phyloP scores from a whole-genome alignment of 2,329 filamentous ascomycete species.

The Albifimbria verrucaria region DNA sequence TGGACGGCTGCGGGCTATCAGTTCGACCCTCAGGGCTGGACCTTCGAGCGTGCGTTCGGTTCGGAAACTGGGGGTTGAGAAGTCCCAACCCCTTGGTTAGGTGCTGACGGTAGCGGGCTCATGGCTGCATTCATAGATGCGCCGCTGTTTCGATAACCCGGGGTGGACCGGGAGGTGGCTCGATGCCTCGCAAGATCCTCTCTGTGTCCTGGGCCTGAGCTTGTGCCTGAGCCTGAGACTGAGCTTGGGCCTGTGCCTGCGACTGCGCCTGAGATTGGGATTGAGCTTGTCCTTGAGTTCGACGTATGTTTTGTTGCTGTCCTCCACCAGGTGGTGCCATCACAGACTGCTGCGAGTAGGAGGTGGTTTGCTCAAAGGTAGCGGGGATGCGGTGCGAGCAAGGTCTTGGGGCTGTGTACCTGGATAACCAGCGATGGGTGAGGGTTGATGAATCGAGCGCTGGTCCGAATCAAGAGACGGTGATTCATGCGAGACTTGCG shows the following conservation, averaged over 20 bases:
- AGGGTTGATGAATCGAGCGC: conserved; percentile 36
- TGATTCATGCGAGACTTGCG: conserved; percentile 61
- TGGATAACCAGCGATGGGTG: conserved; percentile 38
- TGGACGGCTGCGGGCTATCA: conserved; percentile 54
- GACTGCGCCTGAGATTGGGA: neutral
- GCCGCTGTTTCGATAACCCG: conserved; percentile 52
- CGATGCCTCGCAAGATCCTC: conserved; percentile 40
- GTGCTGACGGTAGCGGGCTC: conserved; percentile 40
- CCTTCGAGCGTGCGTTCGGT: conserved; percentile 44
- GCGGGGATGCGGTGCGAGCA: conserved; percentile 23
- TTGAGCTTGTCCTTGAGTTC: neutral
- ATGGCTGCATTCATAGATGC: conserved; percentile 35
- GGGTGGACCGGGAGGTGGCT: conserved; percentile 43
- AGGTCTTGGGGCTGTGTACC: conserved; percentile 32
- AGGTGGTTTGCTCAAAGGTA: conserved; percentile 23
- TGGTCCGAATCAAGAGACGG: conserved; percentile 48
- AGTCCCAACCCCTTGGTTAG: conserved; percentile 18
- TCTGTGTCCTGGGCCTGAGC: conserved; percentile 46
- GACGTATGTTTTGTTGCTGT: conserved; percentile 22
- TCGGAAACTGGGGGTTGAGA: conserved; percentile 31
- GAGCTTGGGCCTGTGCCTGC: neutral
- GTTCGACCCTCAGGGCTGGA: conserved; percentile 44
- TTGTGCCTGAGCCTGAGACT: neutral
- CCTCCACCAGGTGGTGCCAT: conserved; percentile 48
- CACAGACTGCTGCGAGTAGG: conserved; percentile 27